Evolutionary conservation across 805 yeast genomes (phyloP).

Genomic region (Danielia oregonensis): DNA sequence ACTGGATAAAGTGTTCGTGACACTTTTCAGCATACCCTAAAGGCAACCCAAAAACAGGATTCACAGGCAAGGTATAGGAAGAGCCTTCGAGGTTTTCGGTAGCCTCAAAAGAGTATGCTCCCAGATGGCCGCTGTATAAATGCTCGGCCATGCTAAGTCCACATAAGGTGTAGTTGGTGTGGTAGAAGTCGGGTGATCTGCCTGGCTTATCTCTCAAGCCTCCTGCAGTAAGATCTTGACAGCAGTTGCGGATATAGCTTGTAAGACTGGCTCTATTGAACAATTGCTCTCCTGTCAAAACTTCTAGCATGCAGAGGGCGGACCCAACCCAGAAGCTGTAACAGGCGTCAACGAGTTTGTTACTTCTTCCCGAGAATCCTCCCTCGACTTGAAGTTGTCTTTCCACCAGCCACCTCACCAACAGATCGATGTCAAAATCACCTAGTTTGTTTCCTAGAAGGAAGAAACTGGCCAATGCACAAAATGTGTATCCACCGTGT

Average conservation of each 20-base stretch:
- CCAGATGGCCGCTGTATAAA: constrained; percentile 3
- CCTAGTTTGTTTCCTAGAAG: constrained; percentile 23
- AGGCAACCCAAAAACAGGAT: constrained; percentile 49
- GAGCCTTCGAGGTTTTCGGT: constrained; percentile 7
- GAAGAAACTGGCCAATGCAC: constrained; percentile 68
- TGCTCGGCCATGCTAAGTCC: constrained; percentile 69
- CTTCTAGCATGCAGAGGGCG: constrained; percentile 58
- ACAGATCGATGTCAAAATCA: constrained; percentile 21
- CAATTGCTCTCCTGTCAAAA: constrained; percentile 28
- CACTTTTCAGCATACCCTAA: constrained; percentile 33
- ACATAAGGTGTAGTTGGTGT: constrained; percentile 76
- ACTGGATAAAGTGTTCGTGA: constrained; percentile 4
- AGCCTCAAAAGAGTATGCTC: constrained; percentile 4
- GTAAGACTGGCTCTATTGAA: constrained; percentile 57
- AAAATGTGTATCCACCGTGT: constrained; percentile 95
- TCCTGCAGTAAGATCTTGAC: constrained; percentile 60
- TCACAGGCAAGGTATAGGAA: constrained; percentile 8
- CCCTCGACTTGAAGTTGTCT: constrained; percentile 77
- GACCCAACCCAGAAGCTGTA: constrained; percentile 97
- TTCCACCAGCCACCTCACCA: constrained; percentile 61
- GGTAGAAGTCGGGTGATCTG: constrained; percentile 77
- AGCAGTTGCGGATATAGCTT: constrained; percentile 68
- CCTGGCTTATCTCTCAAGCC: constrained; percentile 92
- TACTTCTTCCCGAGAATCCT: constrained; percentile 86
- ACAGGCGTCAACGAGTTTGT: constrained; percentile 94